Conservation (phyloP, 2,329 filamentous ascomycete species). For the Exophiala mesophila region DNA sequence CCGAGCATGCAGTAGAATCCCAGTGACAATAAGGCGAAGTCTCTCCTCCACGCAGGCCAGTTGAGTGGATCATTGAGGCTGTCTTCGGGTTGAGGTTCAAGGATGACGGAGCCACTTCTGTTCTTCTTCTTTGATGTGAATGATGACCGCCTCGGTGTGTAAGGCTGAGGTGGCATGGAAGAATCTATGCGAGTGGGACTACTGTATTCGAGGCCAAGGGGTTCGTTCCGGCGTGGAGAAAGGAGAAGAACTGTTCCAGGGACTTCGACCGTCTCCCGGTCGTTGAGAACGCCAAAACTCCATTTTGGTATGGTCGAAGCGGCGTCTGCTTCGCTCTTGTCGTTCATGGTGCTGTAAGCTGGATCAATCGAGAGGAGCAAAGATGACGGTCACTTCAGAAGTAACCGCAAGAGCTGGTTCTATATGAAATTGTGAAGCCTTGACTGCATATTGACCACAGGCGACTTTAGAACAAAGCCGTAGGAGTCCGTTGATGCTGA, state of each 20-base stretch:
- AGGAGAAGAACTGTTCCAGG: constrained; percentile 65
- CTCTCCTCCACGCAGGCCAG: constrained; percentile 78
- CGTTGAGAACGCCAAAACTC: constrained; percentile 76
- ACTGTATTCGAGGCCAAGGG: constrained; percentile 58
- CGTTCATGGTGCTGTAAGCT: background rate
- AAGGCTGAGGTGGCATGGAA: constrained; percentile 45
- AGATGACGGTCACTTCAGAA: too few relatives aligned
- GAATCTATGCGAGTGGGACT: constrained; percentile 44
- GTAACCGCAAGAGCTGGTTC: too few relatives aligned
- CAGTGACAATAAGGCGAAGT: constrained; percentile 71
- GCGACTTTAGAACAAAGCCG: too few relatives aligned
- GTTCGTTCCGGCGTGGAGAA: constrained; percentile 58
- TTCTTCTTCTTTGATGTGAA: constrained; percentile 65
- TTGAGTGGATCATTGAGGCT: constrained; percentile 87
- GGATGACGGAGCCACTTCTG: constrained; percentile 72
- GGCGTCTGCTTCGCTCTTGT: background rate
- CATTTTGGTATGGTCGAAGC: constrained; percentile 38
- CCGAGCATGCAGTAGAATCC: constrained; percentile 92
- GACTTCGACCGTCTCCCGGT: constrained; percentile 75
- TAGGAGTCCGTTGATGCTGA: too few relatives aligned
- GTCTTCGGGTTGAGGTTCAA: constrained; percentile 89
- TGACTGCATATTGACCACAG: too few relatives aligned
- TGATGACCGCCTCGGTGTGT: constrained; percentile 33
- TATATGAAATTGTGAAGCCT: too few relatives aligned
- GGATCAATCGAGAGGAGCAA: too few relatives aligned